A percentile compares a stretch with the other conserved stretches of the same genome.
phyloP scores from a whole-genome alignment of 2,329 filamentous ascomycete genomes.

The Cryoendolithus antarcticus region DNA sequence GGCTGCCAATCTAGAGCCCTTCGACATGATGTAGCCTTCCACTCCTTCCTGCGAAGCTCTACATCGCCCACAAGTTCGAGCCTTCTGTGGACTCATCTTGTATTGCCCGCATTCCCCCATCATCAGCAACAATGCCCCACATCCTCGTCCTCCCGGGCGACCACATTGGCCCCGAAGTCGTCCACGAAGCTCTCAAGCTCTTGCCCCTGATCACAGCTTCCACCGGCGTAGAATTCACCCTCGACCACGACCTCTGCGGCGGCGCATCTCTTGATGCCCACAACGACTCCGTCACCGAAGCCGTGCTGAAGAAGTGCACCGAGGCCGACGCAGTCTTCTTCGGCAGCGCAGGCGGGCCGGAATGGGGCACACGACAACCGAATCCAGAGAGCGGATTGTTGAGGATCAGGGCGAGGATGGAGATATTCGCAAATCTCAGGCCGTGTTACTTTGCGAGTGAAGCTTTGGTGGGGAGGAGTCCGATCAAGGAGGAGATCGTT shows the following conservation, averaged over 20 bases:
- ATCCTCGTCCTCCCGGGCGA: slow-evolving; percentile 37
- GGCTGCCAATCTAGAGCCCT: no score
- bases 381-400: slow-evolving; percentile 36
- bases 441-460: slow-evolving; percentile 37
- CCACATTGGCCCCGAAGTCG: slow-evolving; percentile 40
- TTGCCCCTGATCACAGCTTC: slow-evolving; percentile 28
- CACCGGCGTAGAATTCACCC: slow-evolving; percentile 17
- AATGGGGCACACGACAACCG: slow-evolving; percentile 31
- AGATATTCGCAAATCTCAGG: slow-evolving; percentile 39
- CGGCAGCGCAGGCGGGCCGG: slow-evolving; percentile 37
- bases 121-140: slow-evolving; percentile 2
- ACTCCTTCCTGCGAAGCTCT: no score
- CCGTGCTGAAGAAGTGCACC: slow-evolving; percentile 30
- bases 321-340: slow-evolving; percentile 36
- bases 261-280: slow-evolving; percentile 34
- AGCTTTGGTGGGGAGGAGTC: slow-evolving; percentile 26
- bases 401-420: slow-evolving; percentile 27
- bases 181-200: slow-evolving; percentile 35
- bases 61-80: no score
- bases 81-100: no score
- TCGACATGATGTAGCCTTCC: no score
- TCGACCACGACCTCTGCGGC: slow-evolving; percentile 23
- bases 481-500: slow-evolving; percentile 35
- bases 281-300: slow-evolving; percentile 32
- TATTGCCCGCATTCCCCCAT: no score